Percentiles rank a stretch among this genome's conserved stretches.
phyloP scores from a whole-genome alignment of 345 rosid genomes.

The Camelina sativa region DNA sequence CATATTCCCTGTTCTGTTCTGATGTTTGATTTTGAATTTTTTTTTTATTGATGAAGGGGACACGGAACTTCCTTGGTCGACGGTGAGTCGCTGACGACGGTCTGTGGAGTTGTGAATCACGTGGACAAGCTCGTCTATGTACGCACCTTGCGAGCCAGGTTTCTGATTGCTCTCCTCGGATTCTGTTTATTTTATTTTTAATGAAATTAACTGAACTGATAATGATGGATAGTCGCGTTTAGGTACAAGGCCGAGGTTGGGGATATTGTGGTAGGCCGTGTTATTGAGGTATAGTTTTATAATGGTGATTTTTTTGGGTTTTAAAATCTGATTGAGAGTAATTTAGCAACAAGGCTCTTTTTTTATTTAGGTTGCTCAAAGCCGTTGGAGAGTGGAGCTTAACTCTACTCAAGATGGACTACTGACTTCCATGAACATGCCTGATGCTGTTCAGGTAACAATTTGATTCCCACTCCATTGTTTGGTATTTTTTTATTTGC shows the following conservation, averaged over 20 bases:
- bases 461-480: background rate
- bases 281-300: constrained; percentile 63
- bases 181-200: too few species aligned
- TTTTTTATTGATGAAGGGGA: constrained; percentile 54
- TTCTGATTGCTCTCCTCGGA: too few species aligned
- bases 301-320: background rate
- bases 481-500: background rate
- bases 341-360: too few species aligned
- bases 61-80: constrained; percentile 77
- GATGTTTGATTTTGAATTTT: background rate
- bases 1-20: too few species aligned
- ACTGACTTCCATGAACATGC: constrained; percentile 80
- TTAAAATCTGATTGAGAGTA: background rate
- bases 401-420: constrained; percentile 79
- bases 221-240: too few species aligned
- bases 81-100: constrained; percentile 75
- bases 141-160: constrained; percentile 72
- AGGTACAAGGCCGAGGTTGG: constrained; percentile 90
- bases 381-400: constrained; percentile 84
- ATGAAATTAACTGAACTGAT: too few species aligned
- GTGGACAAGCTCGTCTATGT: constrained; percentile 85
- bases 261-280: constrained; percentile 52
- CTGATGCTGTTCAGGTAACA: constrained; percentile 80
- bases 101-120: constrained; percentile 87
- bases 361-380: constrained; percentile 67